phyloP scores from a whole-genome alignment of 192 early-diverging fungal genomes.

The Linnemannia schmuckeri region DNA sequence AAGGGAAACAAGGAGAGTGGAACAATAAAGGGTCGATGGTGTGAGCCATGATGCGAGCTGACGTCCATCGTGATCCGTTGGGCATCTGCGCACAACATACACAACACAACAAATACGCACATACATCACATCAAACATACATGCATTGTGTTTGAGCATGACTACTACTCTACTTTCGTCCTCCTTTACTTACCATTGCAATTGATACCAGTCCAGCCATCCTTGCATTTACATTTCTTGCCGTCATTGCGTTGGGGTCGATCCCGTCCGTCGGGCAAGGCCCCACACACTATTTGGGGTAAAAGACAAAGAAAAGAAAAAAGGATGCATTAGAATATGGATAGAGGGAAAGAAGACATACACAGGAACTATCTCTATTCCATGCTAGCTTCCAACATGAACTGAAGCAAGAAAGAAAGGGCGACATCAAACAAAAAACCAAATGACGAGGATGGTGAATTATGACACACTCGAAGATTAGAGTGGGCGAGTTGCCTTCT shows the following conservation, averaged over 20 bases:
- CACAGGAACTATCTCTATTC: neutral
- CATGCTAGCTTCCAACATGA: slow-evolving; percentile 64
- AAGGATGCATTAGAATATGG: neutral
- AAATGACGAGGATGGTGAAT: neutral
- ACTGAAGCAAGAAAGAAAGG: slow-evolving; percentile 65
- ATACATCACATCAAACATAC: neutral
- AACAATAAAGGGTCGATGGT: slow-evolving; percentile 1
- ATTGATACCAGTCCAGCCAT: slow-evolving; percentile 92
- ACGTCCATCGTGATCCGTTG: slow-evolving; percentile 8
- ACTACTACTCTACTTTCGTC: neutral
- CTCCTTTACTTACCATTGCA: slow-evolving; percentile 76
- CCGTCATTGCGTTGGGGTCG: slow-evolving; percentile 65
- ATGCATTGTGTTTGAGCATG: neutral
- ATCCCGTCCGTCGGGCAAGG: slow-evolving; percentile 70
- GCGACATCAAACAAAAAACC: neutral
- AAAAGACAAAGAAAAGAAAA: neutral
- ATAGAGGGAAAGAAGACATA: neutral
- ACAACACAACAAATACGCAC: neutral
- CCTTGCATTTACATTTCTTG: slow-evolving; percentile 76
- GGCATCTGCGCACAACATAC: neutral
- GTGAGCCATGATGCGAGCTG: slow-evolving; percentile 8
- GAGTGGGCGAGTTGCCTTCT: neutral
- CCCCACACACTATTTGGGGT: slow-evolving; percentile 73
- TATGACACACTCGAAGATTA: too few relatives aligned
- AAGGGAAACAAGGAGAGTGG: neutral